Percentiles rank a stretch among this genome's conserved stretches.
phyloP scores from a whole-genome alignment of 2,329 filamentous ascomycete genomes.

The Aspergillus quadrilineatus region DNA sequence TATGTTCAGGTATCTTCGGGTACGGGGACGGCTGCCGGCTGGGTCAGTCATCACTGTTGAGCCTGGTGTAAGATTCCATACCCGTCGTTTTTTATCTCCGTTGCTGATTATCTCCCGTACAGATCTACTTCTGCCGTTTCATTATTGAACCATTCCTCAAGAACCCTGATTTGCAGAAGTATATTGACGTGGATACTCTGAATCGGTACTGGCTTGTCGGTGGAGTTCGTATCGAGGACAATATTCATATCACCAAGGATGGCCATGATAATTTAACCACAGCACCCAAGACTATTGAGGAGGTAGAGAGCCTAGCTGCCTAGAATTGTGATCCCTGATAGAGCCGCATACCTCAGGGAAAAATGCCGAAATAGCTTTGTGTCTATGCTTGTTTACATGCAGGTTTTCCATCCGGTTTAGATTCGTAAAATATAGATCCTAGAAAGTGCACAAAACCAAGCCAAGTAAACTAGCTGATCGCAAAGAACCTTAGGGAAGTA shows the following conservation, averaged over 20 bases:
- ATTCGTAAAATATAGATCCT: not conserved
- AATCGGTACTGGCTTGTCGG: slow-evolving; percentile 84
- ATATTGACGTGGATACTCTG: slow-evolving; percentile 71
- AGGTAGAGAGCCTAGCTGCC: slow-evolving; percentile 55
- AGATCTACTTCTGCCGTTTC: slow-evolving; percentile 88
- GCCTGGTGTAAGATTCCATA: slow-evolving; percentile 67
- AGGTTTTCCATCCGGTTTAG: not conserved
- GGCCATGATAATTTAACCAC: slow-evolving; percentile 82
- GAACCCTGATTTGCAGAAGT: slow-evolving; percentile 69
- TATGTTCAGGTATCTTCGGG: slow-evolving; percentile 83
- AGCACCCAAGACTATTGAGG: slow-evolving; percentile 70
- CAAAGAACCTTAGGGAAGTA: not conserved
- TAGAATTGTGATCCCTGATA: slow-evolving; percentile 10
- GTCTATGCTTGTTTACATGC: not conserved
- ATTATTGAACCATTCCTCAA: slow-evolving; percentile 79
- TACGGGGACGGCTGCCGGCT: slow-evolving; percentile 71
- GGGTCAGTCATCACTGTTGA: slow-evolving; percentile 91
- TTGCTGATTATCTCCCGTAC: not conserved
- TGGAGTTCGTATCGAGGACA: slow-evolving; percentile 90
- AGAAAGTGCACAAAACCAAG: not conserved
- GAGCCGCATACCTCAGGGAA: not conserved
- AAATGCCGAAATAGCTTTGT: not conserved
- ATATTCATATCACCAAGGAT: slow-evolving; percentile 73
- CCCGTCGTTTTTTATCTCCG: not conserved
- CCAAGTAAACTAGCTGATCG: not conserved